phyloP scores from a whole-genome alignment of 1,284 basidiomycete genomes.

The Cutaneotrichosporon sp. region DNA sequence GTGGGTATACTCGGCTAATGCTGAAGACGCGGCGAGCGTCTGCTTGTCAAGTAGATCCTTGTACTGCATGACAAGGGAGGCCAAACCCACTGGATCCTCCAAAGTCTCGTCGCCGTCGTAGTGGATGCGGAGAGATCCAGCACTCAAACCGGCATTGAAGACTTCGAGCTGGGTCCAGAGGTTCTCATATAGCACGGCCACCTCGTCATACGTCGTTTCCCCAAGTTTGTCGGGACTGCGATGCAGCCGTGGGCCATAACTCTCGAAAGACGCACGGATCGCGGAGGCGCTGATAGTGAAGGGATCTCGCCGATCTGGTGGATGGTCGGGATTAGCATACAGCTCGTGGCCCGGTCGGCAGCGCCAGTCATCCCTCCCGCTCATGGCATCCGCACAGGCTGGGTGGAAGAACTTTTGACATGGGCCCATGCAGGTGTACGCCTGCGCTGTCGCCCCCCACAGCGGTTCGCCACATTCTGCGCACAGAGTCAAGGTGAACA shows the following conservation, averaged over 20 bases:
- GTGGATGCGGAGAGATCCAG: slow-evolving; percentile 55
- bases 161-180: slow-evolving; percentile 65
- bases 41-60: slow-evolving; percentile 50
- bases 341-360: slow-evolving; percentile 42
- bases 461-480: slow-evolving; percentile 61
- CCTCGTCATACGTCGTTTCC: slow-evolving; percentile 59
- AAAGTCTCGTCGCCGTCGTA: slow-evolving; percentile 33
- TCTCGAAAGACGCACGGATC: slow-evolving; percentile 56
- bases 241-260: slow-evolving; percentile 47
- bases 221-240: slow-evolving; percentile 48
- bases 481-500: slow-evolving; percentile 68
- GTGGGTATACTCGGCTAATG: slow-evolving; percentile 25
- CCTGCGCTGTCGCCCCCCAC: slow-evolving; percentile 65
- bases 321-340: slow-evolving; percentile 23
- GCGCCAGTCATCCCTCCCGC: slow-evolving; percentile 47
- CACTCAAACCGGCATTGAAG: slow-evolving; percentile 59
- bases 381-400: slow-evolving; percentile 48
- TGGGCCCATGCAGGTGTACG: slow-evolving; percentile 55
- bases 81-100: slow-evolving; percentile 58
- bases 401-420: slow-evolving; percentile 63
- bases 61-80: slow-evolving; percentile 54
- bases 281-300: slow-evolving; percentile 54
- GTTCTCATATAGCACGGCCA: slow-evolving; percentile 56
- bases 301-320: slow-evolving; percentile 43
- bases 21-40: slow-evolving; percentile 18